Conservation (phyloP, 345 rosid genomes). For the Mallotus nudiflorus region DNA sequence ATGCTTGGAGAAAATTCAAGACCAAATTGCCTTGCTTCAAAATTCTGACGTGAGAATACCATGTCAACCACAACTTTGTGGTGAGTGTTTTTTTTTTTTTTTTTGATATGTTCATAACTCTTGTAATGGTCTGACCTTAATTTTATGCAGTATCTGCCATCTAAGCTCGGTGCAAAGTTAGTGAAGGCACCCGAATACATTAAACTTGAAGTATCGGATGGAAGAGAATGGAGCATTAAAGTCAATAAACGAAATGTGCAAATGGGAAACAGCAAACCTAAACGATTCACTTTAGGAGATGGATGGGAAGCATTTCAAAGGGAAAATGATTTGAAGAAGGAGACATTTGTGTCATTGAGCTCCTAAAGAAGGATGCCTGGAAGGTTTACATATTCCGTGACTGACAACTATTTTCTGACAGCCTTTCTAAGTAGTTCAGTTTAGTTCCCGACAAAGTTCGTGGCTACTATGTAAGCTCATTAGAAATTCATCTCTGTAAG, state of each 20-base stretch:
- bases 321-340: slow-evolving; percentile 11
- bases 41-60: slow-evolving; percentile 26
- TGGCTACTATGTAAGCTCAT: too few relatives aligned
- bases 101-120: too few relatives aligned
- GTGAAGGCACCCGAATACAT: slow-evolving; percentile 5
- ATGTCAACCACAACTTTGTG: slow-evolving; percentile 10
- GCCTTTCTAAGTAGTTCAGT: too few relatives aligned
- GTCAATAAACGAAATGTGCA: not conserved
- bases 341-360: slow-evolving; percentile 21
- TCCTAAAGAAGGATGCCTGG: not conserved
- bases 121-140: not conserved
- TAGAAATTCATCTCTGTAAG: too few relatives aligned
- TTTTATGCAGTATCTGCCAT: slow-evolving; percentile 22
- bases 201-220: slow-evolving; percentile 22
- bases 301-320: slow-evolving; percentile 20
- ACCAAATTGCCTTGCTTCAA: slow-evolving; percentile 41
- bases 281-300: not conserved
- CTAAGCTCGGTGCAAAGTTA: slow-evolving; percentile 10
- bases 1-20: slow-evolving; percentile 32
- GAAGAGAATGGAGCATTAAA: slow-evolving; percentile 9
- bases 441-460: too few relatives aligned
- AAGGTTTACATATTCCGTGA: slow-evolving; percentile 10
- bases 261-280: too few relatives aligned
- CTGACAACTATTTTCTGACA: too few relatives aligned
- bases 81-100: too few relatives aligned